Conservation (phyloP, 2,329 filamentous ascomycete genomes). For the Fusarium poae region DNA sequence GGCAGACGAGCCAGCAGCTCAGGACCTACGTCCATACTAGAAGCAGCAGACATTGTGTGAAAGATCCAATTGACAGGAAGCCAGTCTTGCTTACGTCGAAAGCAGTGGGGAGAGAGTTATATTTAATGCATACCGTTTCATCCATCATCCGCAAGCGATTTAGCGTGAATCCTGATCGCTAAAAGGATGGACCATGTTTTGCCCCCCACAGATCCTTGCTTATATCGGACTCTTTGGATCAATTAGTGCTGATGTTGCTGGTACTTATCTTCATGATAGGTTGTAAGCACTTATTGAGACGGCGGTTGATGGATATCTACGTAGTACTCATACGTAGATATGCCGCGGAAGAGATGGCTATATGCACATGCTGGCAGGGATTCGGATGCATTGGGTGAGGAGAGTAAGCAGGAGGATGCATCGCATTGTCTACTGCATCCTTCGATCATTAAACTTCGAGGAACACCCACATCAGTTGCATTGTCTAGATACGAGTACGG, state of each 20-base stretch:
- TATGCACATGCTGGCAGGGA: background rate
- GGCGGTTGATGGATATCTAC: background rate
- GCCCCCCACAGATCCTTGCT: background rate
- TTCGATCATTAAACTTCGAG: too few species aligned
- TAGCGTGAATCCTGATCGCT: constrained; percentile 6
- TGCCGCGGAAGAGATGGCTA: background rate
- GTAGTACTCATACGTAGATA: background rate
- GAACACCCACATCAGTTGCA: too few species aligned
- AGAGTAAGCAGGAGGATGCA: background rate
- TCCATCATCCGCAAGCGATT: background rate
- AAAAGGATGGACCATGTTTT: background rate
- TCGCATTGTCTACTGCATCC: too few species aligned
- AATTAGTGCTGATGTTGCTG: background rate
- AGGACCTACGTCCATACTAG: constrained; percentile 2
- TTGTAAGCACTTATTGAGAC: background rate
- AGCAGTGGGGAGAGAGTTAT: constrained; percentile 1
- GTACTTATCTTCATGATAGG: background rate
- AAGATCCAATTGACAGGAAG: background rate
- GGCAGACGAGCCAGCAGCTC: constrained; percentile 20
- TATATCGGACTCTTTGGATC: background rate
- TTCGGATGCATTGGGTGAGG: background rate
- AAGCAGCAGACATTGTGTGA: constrained; percentile 7
- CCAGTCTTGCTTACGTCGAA: background rate
- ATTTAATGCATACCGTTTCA: constrained; percentile 14
- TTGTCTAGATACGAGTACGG: background rate